phyloP scores from a whole-genome alignment of 352 stramenopile genomes.

The Globisporangium canariense region DNA sequence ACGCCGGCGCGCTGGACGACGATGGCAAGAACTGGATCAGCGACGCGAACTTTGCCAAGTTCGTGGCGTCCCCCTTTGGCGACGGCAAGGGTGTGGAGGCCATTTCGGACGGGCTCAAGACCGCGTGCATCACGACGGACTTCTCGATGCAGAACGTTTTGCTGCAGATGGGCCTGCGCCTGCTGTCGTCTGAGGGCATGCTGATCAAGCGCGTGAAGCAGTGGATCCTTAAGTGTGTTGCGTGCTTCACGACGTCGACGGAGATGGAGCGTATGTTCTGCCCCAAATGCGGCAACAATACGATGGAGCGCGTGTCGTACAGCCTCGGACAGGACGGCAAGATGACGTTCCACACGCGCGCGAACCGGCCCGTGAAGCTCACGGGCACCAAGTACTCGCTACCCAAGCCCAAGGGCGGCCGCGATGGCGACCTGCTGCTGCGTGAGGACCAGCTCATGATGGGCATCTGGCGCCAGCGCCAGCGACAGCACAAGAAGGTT shows the following conservation, averaged over 20 bases:
- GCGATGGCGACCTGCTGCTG: slow-evolving; percentile 94
- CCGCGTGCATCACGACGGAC: slow-evolving; percentile 86
- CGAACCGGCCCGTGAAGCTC: slow-evolving; percentile 86
- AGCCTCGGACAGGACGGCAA: slow-evolving; percentile 92
- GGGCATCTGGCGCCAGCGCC: slow-evolving; percentile 94
- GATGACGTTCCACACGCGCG: slow-evolving; percentile 83
- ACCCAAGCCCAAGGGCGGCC: slow-evolving; percentile 92
- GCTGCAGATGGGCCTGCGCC: slow-evolving; percentile 84
- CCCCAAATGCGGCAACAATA: slow-evolving; percentile 94
- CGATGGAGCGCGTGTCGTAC: slow-evolving; percentile 93
- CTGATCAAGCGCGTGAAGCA: slow-evolving; percentile 88
- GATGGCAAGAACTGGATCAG: slow-evolving; percentile 90
- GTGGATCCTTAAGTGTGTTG: slow-evolving; percentile 97
- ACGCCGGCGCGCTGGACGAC: slow-evolving; percentile 69
- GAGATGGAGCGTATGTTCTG: slow-evolving; percentile 96
- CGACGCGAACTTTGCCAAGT: slow-evolving; percentile 55
- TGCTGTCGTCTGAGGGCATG: slow-evolving; percentile 82
- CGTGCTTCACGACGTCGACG: slow-evolving; percentile 94
- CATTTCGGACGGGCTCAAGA: slow-evolving; percentile 44
- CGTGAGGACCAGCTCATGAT: slow-evolving; percentile 96
- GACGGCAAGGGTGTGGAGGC: slow-evolving; percentile 63
- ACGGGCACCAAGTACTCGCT: slow-evolving; percentile 97
- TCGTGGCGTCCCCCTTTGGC: slow-evolving; percentile 70
- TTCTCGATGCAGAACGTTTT: slow-evolving; percentile 90
- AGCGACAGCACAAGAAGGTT: slow-evolving; percentile 90